Evolutionary conservation across 768 basidiomycete genomes (phyloP).

Genomic region (Amanita fuliginea): DNA sequence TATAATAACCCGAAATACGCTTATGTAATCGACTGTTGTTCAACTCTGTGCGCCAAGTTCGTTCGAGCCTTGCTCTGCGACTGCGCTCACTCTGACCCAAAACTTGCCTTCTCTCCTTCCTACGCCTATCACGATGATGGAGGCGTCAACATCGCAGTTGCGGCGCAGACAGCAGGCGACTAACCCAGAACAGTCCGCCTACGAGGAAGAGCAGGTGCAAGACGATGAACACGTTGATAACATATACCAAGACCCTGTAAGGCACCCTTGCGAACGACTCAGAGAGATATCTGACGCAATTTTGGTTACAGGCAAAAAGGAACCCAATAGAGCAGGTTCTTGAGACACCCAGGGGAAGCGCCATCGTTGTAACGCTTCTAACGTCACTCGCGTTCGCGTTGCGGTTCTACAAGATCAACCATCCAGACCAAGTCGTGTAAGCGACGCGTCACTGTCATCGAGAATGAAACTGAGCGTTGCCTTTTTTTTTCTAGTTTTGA

Average conservation of each 20-base stretch:
- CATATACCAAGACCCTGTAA: constrained; percentile 7
- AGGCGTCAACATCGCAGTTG: neutral
- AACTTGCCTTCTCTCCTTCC: constrained; percentile 11
- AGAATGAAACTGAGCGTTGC: constrained; percentile 1
- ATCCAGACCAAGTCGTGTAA: constrained; percentile 91
- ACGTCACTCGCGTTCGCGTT: constrained; percentile 73
- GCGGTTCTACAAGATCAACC: constrained; percentile 90
- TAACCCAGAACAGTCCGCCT: neutral
- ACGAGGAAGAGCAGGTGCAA: neutral
- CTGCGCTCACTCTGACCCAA: neutral
- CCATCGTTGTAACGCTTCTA: constrained; percentile 46
- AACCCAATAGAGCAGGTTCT: constrained; percentile 51
- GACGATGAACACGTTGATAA: constrained; percentile 6
- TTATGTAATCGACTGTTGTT: neutral
- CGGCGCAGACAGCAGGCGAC: neutral
- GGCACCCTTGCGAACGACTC: constrained; percentile 2
- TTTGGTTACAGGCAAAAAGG: constrained; percentile 34
- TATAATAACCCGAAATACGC: neutral
- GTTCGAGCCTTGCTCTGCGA: neutral
- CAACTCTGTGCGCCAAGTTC: too few species aligned
- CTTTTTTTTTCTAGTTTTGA: constrained; percentile 56
- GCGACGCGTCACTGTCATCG: constrained; percentile 18
- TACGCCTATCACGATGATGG: neutral
- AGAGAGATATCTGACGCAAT: constrained; percentile 1
- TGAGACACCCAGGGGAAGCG: constrained; percentile 54